These are phyloP conservation scores for Teunomyces atbi DNA, from an alignment of 805 yeast species.

Conservation along the genomic window DNA sequence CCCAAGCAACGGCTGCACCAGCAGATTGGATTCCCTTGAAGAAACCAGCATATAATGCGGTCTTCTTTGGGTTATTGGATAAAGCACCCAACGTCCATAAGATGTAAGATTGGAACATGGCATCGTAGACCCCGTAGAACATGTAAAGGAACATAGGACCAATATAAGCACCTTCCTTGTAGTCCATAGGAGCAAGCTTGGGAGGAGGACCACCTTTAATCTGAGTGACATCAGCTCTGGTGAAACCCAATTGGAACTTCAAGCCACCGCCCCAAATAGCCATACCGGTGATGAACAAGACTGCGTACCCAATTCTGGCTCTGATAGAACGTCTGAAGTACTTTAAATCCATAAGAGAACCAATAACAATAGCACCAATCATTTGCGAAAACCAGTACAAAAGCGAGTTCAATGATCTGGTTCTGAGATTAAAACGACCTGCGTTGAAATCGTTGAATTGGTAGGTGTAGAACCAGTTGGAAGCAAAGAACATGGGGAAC, in stretches of 20 bases:
- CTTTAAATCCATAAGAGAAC: conserved; percentile 47
- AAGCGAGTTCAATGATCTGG: conserved; percentile 59
- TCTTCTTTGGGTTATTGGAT: conserved; percentile 55
- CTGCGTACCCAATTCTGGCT: conserved; percentile 44
- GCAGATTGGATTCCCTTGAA: conserved; percentile 66
- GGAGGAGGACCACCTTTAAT: conserved; percentile 16
- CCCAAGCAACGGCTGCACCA: conserved; percentile 61
- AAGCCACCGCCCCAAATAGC: conserved; percentile 63
- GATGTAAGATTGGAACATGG: conserved; percentile 56
- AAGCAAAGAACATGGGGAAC: conserved; percentile 62
- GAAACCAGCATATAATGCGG: conserved; percentile 57
- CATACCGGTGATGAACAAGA: conserved; percentile 39
- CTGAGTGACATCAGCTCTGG: conserved; percentile 30
- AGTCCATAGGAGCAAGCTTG: conserved; percentile 39
- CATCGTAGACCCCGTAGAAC: conserved; percentile 60
- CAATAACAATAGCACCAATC: conserved; percentile 53
- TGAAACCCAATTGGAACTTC: conserved; percentile 43
- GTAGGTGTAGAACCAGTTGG: conserved; percentile 68
- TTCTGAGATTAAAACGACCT: conserved; percentile 54
- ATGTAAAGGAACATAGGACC: conserved; percentile 64
- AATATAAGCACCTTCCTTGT: conserved; percentile 44
- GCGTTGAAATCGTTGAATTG: conserved; percentile 60
- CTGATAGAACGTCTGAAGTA: conserved; percentile 41
- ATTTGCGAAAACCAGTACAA: conserved; percentile 63
- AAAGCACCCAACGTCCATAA: conserved; percentile 61